A percentile compares a stretch with the other conserved stretches of the same genome.
Conservation (phyloP, 305 asterid genomes). For the Solanum hybrid region DNA sequence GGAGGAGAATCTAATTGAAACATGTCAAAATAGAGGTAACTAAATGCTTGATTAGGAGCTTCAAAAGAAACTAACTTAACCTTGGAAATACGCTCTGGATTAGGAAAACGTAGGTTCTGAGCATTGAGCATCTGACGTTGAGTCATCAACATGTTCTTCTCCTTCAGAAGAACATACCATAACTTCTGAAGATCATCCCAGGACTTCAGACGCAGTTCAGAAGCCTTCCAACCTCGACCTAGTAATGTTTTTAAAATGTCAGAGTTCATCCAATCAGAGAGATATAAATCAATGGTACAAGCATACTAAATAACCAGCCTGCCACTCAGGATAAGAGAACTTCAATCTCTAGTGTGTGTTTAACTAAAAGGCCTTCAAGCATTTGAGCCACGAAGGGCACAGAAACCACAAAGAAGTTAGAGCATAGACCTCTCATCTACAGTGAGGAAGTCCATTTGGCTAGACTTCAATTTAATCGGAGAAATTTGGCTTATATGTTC, state of each 20-base stretch:
- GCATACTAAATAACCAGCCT: background rate
- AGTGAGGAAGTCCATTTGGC: background rate
- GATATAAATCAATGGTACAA: background rate
- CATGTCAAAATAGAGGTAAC: background rate
- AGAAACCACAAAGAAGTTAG: background rate
- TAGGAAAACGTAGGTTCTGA: constrained; percentile 66
- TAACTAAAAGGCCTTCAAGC: background rate
- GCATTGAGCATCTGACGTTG: constrained; percentile 90
- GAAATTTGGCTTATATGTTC: background rate
- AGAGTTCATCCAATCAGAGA: background rate
- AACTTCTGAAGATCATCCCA: constrained; percentile 98
- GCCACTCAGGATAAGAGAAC: background rate
- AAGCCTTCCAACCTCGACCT: constrained; percentile 95
- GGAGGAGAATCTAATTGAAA: background rate
- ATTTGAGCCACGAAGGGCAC: background rate
- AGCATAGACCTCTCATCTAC: background rate
- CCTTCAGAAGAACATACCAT: constrained; percentile 85
- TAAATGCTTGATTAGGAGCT: background rate
- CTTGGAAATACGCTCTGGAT: constrained; percentile 82
- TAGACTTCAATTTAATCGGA: background rate
- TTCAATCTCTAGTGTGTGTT: background rate
- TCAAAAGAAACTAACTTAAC: constrained; percentile 15
- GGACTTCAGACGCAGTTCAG: constrained; percentile 88
- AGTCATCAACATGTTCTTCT: constrained; percentile 90
- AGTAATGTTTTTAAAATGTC: background rate